These are phyloP conservation scores for Psidium guajava DNA, from an alignment of 345 rosid species.

Conservation along the genomic window DNA sequence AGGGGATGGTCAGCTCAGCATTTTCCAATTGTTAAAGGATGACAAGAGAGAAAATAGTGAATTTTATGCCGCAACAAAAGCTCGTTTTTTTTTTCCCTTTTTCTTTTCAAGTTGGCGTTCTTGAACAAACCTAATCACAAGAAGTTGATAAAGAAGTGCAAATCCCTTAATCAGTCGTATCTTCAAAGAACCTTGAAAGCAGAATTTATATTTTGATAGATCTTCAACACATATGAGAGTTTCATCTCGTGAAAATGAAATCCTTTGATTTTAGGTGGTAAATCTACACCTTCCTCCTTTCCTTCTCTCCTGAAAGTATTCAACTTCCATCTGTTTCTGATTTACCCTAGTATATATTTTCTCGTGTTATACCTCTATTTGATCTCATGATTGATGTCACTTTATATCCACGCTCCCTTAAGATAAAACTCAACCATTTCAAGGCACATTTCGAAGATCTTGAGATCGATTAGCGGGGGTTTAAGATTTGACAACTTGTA, in stretches of 20 bases:
- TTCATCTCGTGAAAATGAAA: neutral
- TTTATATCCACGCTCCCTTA: neutral
- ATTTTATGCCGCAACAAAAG: neutral
- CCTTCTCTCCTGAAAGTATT: neutral
- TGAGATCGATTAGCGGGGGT: neutral
- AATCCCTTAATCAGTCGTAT: neutral
- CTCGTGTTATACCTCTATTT: neutral
- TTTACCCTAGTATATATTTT: neutral
- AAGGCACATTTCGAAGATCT: neutral
- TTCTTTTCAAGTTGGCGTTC: neutral
- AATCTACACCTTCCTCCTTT: neutral
- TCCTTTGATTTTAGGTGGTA: neutral
- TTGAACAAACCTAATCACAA: neutral
- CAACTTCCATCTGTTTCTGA: neutral
- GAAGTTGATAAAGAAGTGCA: neutral
- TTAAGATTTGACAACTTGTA: neutral
- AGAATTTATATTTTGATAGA: neutral
- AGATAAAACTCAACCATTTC: neutral
- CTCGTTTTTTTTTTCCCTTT: accelerated
- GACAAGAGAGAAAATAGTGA: neutral
- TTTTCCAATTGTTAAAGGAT: neutral
- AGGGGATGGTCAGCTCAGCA: too few species aligned
- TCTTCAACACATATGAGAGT: neutral
- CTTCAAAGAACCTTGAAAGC: neutral
- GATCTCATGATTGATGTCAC: neutral